Evolutionary conservation across 306 rosid species (phyloP).

Genomic region (Medicago ruthenica): DNA sequence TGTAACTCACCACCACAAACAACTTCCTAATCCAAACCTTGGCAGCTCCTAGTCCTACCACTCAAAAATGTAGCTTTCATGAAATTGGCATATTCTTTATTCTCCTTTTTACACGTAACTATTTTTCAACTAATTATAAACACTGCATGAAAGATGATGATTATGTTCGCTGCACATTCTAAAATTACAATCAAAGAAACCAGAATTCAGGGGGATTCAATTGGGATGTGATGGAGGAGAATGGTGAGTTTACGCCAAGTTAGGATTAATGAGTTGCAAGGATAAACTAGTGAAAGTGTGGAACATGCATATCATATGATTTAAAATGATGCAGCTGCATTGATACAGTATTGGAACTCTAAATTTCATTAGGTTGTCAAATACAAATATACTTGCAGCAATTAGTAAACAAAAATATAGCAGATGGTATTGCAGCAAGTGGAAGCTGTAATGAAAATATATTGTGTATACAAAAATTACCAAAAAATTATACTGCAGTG

Average conservation of each 20-base stretch:
- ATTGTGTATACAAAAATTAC: neutral
- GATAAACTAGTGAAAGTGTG: constrained; percentile 17
- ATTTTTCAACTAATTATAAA: constrained; percentile 18
- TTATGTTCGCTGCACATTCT: constrained; percentile 10
- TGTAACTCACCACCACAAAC: no score
- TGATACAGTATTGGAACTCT: neutral
- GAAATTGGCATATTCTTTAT: no score
- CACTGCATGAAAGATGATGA: neutral
- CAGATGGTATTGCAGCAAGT: neutral
- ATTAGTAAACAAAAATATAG: neutral
- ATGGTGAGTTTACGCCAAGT: constrained; percentile 7
- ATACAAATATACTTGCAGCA: neutral
- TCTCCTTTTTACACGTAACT: no score
- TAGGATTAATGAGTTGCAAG: constrained; percentile 8
- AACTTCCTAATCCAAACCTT: no score
- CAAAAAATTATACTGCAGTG: neutral
- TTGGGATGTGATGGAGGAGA: neutral
- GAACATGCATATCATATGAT: neutral
- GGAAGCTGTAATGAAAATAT: neutral
- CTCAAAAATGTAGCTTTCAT: no score
- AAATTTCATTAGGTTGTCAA: neutral
- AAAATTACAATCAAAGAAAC: constrained; percentile 8
- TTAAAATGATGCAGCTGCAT: neutral
- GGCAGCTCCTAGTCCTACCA: no score
- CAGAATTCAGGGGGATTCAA: constrained; percentile 11